A percentile compares a stretch with the other conserved stretches of the same genome.
Conservation (phyloP, 441 rosid species). For the Viola pubescens region DNA sequence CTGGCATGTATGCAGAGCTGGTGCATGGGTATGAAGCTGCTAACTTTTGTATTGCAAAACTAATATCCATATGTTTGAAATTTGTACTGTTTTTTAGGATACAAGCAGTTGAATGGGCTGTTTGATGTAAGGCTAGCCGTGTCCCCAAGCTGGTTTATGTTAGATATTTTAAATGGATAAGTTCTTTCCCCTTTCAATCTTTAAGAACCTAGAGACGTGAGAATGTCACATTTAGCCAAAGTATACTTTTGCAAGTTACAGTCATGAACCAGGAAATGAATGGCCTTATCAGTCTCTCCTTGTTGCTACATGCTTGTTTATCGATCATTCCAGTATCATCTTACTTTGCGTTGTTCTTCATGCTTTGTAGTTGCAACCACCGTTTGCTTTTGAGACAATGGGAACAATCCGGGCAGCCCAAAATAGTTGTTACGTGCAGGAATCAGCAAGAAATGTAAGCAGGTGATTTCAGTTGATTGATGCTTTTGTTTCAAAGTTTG, state of each 20-base stretch:
- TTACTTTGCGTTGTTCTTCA: not conserved
- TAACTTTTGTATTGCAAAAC: not conserved
- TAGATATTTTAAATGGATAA: no score
- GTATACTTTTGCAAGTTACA: no score
- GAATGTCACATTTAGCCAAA: no score
- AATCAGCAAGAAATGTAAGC: constrained; percentile 90
- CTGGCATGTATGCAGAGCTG: constrained; percentile 76
- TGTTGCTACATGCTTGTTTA: no score
- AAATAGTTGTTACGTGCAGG: constrained; percentile 78
- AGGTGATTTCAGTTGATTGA: constrained; percentile 24
- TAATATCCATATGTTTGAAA: not conserved
- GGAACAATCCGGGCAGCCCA: constrained; percentile 85
- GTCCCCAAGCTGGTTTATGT: no score
- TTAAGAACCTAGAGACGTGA: no score
- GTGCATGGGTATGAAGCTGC: constrained; percentile 50
- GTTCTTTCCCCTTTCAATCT: no score
- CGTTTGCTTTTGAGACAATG: constrained; percentile 61
- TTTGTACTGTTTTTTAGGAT: not conserved
- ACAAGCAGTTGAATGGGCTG: not conserved
- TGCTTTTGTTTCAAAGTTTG: constrained; percentile 1
- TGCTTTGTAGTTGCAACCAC: constrained; percentile 34
- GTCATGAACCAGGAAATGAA: no score
- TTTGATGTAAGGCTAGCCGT: not conserved
- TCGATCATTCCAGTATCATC: no score
- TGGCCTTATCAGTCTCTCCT: no score